A percentile compares a stretch with the other conserved stretches of the same genome.
phyloP scores from a whole-genome alignment of 257 asterid genomes.

The Ocimum tenuiflorum region DNA sequence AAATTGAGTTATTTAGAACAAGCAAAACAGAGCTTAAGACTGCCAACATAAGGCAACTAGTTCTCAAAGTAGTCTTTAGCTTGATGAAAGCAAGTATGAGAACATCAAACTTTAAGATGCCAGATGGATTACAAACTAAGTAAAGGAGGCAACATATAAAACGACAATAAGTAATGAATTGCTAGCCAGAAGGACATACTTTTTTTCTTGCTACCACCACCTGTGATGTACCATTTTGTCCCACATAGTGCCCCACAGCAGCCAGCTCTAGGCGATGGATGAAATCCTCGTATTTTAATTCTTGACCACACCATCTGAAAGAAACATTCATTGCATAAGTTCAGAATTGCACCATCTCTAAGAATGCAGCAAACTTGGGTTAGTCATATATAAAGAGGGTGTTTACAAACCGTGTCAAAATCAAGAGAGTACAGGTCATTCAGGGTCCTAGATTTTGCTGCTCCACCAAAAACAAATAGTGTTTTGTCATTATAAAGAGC shows the following conservation, averaged over 20 bases:
- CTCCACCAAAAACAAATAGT: slow-evolving; percentile 81
- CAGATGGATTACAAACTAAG: background rate
- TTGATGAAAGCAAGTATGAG: background rate
- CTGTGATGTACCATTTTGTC: slow-evolving; percentile 91
- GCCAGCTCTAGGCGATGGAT: slow-evolving; percentile 98
- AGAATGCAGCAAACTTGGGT: slow-evolving; percentile 4
- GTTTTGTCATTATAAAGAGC: slow-evolving; percentile 86
- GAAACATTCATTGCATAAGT: slow-evolving; percentile 10
- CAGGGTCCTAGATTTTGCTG: slow-evolving; percentile 79
- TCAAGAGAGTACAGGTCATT: slow-evolving; percentile 89
- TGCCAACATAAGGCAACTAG: background rate
- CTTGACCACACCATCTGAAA: slow-evolving; percentile 94
- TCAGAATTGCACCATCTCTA: background rate
- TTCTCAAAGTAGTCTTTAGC: background rate
- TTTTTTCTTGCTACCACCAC: slow-evolving; percentile 93
- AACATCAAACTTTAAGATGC: background rate
- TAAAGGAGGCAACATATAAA: slow-evolving; percentile 3
- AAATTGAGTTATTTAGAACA: background rate
- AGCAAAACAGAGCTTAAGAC: background rate
- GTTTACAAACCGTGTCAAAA: slow-evolving; percentile 77
- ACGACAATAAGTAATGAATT: background rate
- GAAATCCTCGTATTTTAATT: slow-evolving; percentile 77
- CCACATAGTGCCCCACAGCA: slow-evolving; percentile 94
- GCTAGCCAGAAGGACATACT: slow-evolving; percentile 37
- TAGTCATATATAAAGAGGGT: background rate